These are phyloP conservation scores for Erodium trifolium DNA, from an alignment of 441 rosid species.

Conservation along the genomic window DNA sequence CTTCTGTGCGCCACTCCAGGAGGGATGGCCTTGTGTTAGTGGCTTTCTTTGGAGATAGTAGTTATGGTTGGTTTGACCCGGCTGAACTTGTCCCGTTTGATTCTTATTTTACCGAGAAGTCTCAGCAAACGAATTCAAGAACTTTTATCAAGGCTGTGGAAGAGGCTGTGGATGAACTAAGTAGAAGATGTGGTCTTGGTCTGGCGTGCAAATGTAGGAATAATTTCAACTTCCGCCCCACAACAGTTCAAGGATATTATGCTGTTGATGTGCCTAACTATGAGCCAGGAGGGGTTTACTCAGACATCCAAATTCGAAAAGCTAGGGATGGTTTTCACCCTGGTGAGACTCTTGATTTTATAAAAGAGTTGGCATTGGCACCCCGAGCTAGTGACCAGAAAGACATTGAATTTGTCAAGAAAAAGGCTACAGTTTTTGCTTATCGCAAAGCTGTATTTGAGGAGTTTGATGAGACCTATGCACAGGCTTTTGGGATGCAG, in stretches of 20 bases:
- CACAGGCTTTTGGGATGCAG: slow-evolving; percentile 78
- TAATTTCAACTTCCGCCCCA: slow-evolving; percentile 54
- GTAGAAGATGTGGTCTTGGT: slow-evolving; percentile 70
- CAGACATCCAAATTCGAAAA: slow-evolving; percentile 55
- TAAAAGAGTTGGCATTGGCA: slow-evolving; percentile 54
- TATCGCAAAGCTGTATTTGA: slow-evolving; percentile 76
- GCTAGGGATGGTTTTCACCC: slow-evolving; percentile 62
- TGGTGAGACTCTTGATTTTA: slow-evolving; percentile 40
- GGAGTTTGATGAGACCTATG: slow-evolving; percentile 93
- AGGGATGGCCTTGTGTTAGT: slow-evolving; percentile 76
- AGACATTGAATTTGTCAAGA: slow-evolving; percentile 42
- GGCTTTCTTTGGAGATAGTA: slow-evolving; percentile 92
- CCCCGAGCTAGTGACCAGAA: slow-evolving; percentile 36
- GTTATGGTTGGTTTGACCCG: slow-evolving; percentile 97
- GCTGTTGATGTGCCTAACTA: slow-evolving; percentile 82
- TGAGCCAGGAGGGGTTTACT: slow-evolving; percentile 66
- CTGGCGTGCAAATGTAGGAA: slow-evolving; percentile 79
- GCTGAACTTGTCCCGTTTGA: slow-evolving; percentile 89
- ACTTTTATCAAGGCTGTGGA: slow-evolving; percentile 75
- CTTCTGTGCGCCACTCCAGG: slow-evolving; percentile 74
- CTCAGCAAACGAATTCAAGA: slow-evolving; percentile 53
- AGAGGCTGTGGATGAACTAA: slow-evolving; percentile 80
- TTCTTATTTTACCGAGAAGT: slow-evolving; percentile 52
- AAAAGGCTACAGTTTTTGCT: slow-evolving; percentile 51
- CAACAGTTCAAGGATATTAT: slow-evolving; percentile 53